Percentiles rank a stretch among this genome's conserved stretches.
phyloP scores from a whole-genome alignment of 352 stramenopile species.

The Globisporangium nagaii region DNA sequence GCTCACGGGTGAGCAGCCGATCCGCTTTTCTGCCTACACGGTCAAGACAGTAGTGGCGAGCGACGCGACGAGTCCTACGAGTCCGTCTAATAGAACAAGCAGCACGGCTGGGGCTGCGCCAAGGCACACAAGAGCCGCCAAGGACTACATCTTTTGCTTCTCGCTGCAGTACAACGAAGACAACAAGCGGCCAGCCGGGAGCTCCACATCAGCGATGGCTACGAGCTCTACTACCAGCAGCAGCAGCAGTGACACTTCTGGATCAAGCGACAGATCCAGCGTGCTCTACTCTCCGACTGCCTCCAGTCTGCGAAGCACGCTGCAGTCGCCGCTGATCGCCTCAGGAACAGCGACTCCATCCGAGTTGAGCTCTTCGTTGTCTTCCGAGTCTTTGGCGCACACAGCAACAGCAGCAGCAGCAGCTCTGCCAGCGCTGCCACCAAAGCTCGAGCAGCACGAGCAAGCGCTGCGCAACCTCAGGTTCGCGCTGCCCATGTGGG shows the following conservation, averaged over 20 bases:
- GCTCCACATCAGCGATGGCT: not conserved
- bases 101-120: not conserved
- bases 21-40: conserved; percentile 41
- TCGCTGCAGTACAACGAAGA: conserved; percentile 30
- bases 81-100: too few relatives aligned
- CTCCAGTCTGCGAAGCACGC: conserved; percentile 2
- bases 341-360: too few relatives aligned
- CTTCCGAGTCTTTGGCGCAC: too few relatives aligned
- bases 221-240: not conserved
- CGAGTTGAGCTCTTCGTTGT: too few relatives aligned
- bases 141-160: conserved; percentile 46
- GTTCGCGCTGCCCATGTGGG: conserved; percentile 63
- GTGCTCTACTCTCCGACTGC: conserved; percentile 9
- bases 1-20: conserved; percentile 23
- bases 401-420: not conserved
- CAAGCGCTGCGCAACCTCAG: conserved; percentile 27
- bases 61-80: too few relatives aligned
- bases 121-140: conserved; percentile 20
- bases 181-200: not conserved
- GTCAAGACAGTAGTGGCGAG: conserved; percentile 3
- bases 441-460: conserved; percentile 17
- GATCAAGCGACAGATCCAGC: not conserved
- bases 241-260: conserved; percentile 3
- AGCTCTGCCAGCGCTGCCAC: conserved; percentile 2
- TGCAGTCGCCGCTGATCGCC: not conserved